These are phyloP conservation scores for Bipolaris oryzae DNA, from an alignment of 2,329 filamentous ascomycete species.

Conservation along the genomic window DNA sequence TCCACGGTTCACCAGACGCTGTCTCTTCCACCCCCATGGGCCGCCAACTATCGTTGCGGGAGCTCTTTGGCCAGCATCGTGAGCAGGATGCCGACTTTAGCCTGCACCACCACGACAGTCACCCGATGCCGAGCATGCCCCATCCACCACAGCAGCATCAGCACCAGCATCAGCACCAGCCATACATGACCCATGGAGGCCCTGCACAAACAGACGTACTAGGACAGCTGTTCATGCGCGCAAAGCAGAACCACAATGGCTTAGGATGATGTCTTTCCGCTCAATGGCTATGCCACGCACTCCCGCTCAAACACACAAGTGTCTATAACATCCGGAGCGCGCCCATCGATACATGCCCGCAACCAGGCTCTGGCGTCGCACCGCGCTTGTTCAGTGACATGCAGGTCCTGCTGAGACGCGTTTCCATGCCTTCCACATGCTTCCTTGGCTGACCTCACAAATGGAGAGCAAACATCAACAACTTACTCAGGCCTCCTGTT, in stretches of 20 bases:
- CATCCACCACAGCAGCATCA: conserved; percentile 51
- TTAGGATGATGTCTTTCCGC: conserved; percentile 27
- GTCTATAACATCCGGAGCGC: not conserved
- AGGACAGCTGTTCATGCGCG: conserved; percentile 45
- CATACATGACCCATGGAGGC: conserved; percentile 22
- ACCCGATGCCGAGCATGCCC: conserved; percentile 29
- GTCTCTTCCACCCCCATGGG: conserved; percentile 55
- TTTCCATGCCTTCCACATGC: conserved; percentile 1
- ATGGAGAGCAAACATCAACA: not conserved
- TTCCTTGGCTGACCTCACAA: conserved; percentile 8
- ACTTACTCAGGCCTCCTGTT: conserved; percentile 4
- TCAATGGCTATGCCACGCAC: not conserved
- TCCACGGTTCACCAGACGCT: conserved; percentile 40
- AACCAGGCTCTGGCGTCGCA: too few species aligned
- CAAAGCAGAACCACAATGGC: conserved; percentile 45
- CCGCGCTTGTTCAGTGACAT: too few species aligned
- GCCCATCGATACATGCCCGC: not conserved
- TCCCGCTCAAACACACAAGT: not conserved
- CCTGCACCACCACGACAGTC: conserved; percentile 53
- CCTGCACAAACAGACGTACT: conserved; percentile 37
- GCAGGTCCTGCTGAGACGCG: not conserved
- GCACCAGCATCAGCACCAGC: conserved; percentile 47
- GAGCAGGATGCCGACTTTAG: conserved; percentile 59
- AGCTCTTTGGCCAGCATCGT: conserved; percentile 62
- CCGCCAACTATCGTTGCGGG: conserved; percentile 59